Evolutionary conservation across 257 asterid species (phyloP).

Genomic region (Oldenlandia corymbosa): DNA sequence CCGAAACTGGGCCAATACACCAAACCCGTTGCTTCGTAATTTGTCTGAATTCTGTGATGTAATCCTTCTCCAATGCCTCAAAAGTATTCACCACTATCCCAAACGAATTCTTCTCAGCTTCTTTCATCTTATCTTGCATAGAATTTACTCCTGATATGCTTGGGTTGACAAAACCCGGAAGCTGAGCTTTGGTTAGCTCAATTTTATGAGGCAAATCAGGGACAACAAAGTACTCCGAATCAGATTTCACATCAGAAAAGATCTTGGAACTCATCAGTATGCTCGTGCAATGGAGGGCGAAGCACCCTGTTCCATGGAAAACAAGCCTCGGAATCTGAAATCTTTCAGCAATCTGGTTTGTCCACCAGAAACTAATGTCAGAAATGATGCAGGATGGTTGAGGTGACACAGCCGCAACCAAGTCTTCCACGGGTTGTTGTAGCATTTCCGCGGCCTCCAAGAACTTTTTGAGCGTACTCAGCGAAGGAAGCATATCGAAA

Average conservation of each 20-base stretch:
- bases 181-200: constrained; percentile 39
- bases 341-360: constrained; percentile 23
- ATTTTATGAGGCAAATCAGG: constrained; percentile 44
- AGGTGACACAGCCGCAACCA: constrained; percentile 30
- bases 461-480: constrained; percentile 16
- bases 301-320: constrained; percentile 41
- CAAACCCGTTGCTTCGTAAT: constrained; percentile 25
- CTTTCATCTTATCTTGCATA: constrained; percentile 7
- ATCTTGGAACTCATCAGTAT: constrained; percentile 14
- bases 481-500: constrained; percentile 35
- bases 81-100: constrained; percentile 45
- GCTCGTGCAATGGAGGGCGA: constrained; percentile 27
- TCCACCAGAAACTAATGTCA: constrained; percentile 36
- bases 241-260: constrained; percentile 16
- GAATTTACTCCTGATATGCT: constrained; percentile 7
- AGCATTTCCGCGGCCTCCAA: constrained; percentile 32
- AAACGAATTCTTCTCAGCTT: constrained; percentile 31
- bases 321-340: constrained; percentile 39
- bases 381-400: constrained; percentile 41
- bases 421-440: constrained; percentile 29
- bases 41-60: constrained; percentile 24
- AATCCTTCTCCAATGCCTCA: constrained; percentile 40
- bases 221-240: constrained; percentile 32
- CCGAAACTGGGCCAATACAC: constrained; percentile 48
- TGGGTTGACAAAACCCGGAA: constrained; percentile 19